These are phyloP conservation scores for Vigna angularis DNA, from an alignment of 306 rosid species.

Conservation along the genomic window DNA sequence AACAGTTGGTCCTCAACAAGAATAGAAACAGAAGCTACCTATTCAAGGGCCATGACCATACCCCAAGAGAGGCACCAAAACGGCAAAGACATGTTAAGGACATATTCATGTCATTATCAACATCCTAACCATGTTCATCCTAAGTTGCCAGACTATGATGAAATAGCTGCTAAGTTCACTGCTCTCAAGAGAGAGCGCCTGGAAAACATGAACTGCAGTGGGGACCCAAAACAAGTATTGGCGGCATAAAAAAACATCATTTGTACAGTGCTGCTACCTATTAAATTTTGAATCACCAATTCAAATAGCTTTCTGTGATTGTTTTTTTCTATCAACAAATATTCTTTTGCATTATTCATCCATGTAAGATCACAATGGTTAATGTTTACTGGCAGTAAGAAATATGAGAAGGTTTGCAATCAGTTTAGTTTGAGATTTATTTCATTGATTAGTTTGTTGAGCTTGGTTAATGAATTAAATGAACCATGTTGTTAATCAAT, in stretches of 20 bases:
- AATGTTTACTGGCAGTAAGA: not conserved
- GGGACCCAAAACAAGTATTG: conserved; percentile 1
- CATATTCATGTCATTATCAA: conserved; percentile 61
- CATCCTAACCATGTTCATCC: conserved; percentile 87
- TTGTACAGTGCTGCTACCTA: not conserved
- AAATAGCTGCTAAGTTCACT: conserved; percentile 66
- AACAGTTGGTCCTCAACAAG: conserved; percentile 38
- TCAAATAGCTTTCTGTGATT: conserved; percentile 15
- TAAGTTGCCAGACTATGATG: conserved; percentile 81
- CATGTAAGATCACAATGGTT: conserved; percentile 11
- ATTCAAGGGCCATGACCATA: conserved; percentile 67
- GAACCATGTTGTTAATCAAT: no score
- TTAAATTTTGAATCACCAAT: conserved; percentile 6
- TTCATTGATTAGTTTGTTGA: not conserved
- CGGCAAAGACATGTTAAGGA: conserved; percentile 54
- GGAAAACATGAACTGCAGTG: conserved; percentile 33
- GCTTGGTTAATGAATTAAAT: not conserved
- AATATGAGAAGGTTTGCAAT: not conserved
- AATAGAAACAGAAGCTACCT: conserved; percentile 44
- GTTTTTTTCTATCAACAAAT: conserved; percentile 2
- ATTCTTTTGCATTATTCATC: conserved; percentile 38
- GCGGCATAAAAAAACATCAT: not conserved
- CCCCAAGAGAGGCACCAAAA: conserved; percentile 55
- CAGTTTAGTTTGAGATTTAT: no score
- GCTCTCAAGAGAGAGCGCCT: conserved; percentile 67